Evolutionary conservation across 306 rosid genomes (phyloP).

Genomic region (Vigna reflexopilosa): DNA sequence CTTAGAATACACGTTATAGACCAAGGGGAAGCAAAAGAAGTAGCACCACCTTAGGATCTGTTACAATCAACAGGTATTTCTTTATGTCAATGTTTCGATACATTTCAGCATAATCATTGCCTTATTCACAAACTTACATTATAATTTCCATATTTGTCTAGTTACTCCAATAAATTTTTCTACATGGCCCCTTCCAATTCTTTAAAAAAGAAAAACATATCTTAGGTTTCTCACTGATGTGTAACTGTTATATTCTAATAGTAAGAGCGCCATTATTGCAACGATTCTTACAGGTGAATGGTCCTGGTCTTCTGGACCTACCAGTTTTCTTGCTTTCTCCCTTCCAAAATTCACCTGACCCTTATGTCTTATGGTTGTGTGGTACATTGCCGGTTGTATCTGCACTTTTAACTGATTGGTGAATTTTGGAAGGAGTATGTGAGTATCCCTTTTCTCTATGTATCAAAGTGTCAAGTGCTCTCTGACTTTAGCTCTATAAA

Average conservation of each 20-base stretch:
- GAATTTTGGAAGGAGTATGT: conserved; percentile 46
- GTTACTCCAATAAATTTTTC: conserved; percentile 37
- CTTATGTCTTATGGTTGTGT: neutral
- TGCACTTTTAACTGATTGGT: conserved; percentile 38
- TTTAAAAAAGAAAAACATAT: conserved; percentile 26
- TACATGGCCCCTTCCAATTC: conserved; percentile 64
- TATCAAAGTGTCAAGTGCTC: neutral
- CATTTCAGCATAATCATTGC: neutral
- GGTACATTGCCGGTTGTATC: neutral
- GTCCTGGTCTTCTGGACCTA: conserved; percentile 6
- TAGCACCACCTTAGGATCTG: conserved; percentile 1
- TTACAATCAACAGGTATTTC: conserved; percentile 7
- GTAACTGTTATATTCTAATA: conserved; percentile 45
- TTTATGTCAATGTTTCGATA: conserved; percentile 22
- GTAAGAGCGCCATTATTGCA: conserved; percentile 46
- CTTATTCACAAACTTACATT: neutral
- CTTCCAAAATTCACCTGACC: conserved; percentile 19
- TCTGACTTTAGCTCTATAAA: conserved; percentile 29
- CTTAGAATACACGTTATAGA: neutral
- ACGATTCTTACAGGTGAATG: conserved; percentile 21
- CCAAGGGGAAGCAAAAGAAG: conserved; percentile 7
- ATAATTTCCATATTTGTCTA: conserved; percentile 39
- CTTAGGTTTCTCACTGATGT: conserved; percentile 47
- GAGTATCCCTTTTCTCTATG: conserved; percentile 15
- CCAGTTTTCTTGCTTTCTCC: neutral